Evolutionary conservation across 352 stramenopile genomes (phyloP).

Genomic region (Peronosclerospora sorghi): DNA sequence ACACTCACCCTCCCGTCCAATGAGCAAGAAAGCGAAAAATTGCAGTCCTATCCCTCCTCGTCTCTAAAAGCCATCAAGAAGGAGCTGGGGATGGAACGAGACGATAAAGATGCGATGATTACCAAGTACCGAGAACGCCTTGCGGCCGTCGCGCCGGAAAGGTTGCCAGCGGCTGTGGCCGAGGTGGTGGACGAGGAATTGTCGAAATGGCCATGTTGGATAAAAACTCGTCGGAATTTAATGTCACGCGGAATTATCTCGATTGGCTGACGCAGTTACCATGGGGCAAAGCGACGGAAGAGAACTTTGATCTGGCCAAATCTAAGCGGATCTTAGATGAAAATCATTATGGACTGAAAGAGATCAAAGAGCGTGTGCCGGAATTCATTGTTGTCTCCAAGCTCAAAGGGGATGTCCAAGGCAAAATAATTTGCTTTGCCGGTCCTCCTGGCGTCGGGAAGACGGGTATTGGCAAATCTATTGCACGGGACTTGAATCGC

Average conservation of each 20-base stretch:
- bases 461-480: constrained; percentile 72
- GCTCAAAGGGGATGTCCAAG: constrained; percentile 74
- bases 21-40: too few species aligned
- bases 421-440: constrained; percentile 82
- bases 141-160: constrained; percentile 41
- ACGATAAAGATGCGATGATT: constrained; percentile 26
- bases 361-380: constrained; percentile 78
- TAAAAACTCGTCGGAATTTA: constrained; percentile 65
- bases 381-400: constrained; percentile 80
- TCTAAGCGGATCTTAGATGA: constrained; percentile 58
- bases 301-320: constrained; percentile 42
- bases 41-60: too few species aligned
- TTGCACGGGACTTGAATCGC: constrained; percentile 59
- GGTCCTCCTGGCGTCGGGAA: constrained; percentile 79
- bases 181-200: constrained; percentile 57
- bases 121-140: constrained; percentile 50
- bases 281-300: constrained; percentile 42
- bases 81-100: constrained; percentile 81
- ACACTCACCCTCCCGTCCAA: too few species aligned
- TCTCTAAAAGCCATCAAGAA: constrained; percentile 99
- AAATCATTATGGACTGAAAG: constrained; percentile 75
- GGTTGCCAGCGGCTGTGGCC: constrained; percentile 37
- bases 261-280: constrained; percentile 72
- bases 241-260: constrained; percentile 71
- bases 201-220: constrained; percentile 60